Conservation (phyloP, 2,329 filamentous ascomycete species). For the Colletotrichum phormii region DNA sequence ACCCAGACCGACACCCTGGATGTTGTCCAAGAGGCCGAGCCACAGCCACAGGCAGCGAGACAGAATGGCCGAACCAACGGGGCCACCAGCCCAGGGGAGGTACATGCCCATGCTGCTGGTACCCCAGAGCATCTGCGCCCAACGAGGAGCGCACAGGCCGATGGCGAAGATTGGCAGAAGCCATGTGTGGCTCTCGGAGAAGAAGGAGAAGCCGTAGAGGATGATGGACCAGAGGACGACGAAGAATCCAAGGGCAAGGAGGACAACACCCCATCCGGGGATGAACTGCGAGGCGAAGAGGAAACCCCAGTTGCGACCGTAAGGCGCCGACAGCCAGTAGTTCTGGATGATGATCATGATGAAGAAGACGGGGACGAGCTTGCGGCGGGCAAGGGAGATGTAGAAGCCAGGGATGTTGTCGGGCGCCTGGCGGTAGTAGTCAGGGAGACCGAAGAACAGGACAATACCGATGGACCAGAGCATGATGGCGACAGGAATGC, state of each 20-base stretch:
- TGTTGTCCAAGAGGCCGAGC: constrained; percentile 73
- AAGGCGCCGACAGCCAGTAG: constrained; percentile 74
- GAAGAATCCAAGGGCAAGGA: constrained; percentile 68
- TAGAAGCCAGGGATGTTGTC: constrained; percentile 76
- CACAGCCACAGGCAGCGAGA: constrained; percentile 70
- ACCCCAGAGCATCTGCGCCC: constrained; percentile 77
- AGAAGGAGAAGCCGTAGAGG: constrained; percentile 61
- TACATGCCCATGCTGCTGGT: constrained; percentile 70
- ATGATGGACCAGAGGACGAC: constrained; percentile 65
- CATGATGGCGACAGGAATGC: constrained; percentile 66
- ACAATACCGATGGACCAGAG: constrained; percentile 67
- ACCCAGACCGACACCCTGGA: constrained; percentile 75
- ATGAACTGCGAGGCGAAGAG: constrained; percentile 69
- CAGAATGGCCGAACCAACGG: constrained; percentile 63
- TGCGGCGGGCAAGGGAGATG: constrained; percentile 68
- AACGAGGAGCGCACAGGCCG: constrained; percentile 73
- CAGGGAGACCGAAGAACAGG: constrained; percentile 71
- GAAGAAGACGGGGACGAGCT: constrained; percentile 76
- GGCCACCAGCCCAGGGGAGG: constrained; percentile 70
- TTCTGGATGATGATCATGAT: constrained; percentile 73
- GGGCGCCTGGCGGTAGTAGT: constrained; percentile 74
- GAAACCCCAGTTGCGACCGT: constrained; percentile 75
- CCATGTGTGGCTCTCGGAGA: constrained; percentile 73
- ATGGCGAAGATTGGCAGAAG: constrained; percentile 76
- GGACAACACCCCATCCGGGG: constrained; percentile 65